Evolutionary conservation across 1,284 basidiomycete genomes (phyloP), one percentile per base, ranked within the genome.

Genomic region (Puccinia brachypodii): DNA sequence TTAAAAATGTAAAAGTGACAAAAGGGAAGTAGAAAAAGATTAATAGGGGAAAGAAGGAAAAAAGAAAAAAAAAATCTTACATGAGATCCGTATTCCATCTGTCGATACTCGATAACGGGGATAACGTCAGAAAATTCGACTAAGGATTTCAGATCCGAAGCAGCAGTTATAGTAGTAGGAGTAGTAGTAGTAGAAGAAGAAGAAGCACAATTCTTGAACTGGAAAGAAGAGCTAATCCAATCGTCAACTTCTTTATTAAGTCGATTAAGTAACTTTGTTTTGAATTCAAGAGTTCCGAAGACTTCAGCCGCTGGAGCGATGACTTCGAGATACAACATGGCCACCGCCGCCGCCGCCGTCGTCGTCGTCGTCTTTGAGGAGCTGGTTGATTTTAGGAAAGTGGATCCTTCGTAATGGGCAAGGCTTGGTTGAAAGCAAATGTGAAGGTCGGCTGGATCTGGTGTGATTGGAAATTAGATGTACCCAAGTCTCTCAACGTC

Each of bases 91-190:
- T 72, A 72, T 33, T 36, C 0, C 69, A 72, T 33, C 50, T 72
- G 69, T 36, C 69, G 14, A 56, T 72, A 72, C 44, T 72, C 69
- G 69, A 72, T 53, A 6, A 72, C 44, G 19, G 69, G 69, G 44
- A 72, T 22, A 11, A 72, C 69, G 47, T 72, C 69, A 6, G 44
- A 36, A 25, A 68, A 68, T 33, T 60, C 28, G 40, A 38, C 36
- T 16, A 38, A 0, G 40, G 40, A 28, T 8, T 38, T 40, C n/a
- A 36, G n/a, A 16, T 8, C 11, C 2, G 64, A 28, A 7, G 69
- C 7, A 9, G 28, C 22, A 3, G 28, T 8, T 3, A 31, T 42
- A 64, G 44, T 4, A 22, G 69, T 19, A n/a, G 28, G 19, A 33
- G 44, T 28, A 36, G 6, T 9, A 33, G 69, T n/a, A n/a, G n/a